Evolutionary conservation across 1,284 basidiomycete genomes (phyloP).

Genomic region (Peniophora sp.): DNA sequence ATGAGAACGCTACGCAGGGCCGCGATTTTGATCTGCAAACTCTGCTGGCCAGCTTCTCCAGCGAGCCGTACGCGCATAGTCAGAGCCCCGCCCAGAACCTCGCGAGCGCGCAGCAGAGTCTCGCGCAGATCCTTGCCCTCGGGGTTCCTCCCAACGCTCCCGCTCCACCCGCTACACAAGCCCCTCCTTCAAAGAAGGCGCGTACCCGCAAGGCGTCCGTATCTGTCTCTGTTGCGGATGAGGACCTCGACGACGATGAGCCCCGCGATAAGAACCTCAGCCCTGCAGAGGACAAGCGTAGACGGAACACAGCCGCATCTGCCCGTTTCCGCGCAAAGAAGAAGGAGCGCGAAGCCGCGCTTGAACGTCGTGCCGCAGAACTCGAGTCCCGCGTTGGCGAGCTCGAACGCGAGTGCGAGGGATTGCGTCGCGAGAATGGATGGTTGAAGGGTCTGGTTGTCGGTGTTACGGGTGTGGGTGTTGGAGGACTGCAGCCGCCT

Average conservation of each 20-base stretch:
- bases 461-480: constrained; percentile 68
- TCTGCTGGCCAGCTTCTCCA: constrained; percentile 53
- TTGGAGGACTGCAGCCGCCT: constrained; percentile 25
- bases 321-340: constrained; percentile 99
- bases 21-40: constrained; percentile 43
- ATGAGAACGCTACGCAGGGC: constrained; percentile 44
- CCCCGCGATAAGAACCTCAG: constrained; percentile 24
- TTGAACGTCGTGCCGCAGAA: constrained; percentile 87
- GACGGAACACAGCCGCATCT: constrained; percentile 92
- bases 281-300: constrained; percentile 82
- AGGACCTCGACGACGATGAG: not conserved
- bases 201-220: constrained; percentile 47
- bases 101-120: constrained; percentile 36
- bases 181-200: constrained; percentile 40
- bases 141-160: constrained; percentile 29
- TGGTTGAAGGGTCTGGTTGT: constrained; percentile 93
- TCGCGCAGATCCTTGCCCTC: constrained; percentile 58
- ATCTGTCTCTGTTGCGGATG: constrained; percentile 11
- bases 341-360: constrained; percentile 93
- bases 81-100: constrained; percentile 19
- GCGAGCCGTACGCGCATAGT: constrained; percentile 44
- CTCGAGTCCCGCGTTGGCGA: constrained; percentile 78
- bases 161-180: constrained; percentile 11
- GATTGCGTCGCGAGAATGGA: constrained; percentile 86
- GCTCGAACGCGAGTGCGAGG: constrained; percentile 88